phyloP scores from a whole-genome alignment of 2,329 filamentous ascomycete species.

The Daldinia eschscholtzii region DNA sequence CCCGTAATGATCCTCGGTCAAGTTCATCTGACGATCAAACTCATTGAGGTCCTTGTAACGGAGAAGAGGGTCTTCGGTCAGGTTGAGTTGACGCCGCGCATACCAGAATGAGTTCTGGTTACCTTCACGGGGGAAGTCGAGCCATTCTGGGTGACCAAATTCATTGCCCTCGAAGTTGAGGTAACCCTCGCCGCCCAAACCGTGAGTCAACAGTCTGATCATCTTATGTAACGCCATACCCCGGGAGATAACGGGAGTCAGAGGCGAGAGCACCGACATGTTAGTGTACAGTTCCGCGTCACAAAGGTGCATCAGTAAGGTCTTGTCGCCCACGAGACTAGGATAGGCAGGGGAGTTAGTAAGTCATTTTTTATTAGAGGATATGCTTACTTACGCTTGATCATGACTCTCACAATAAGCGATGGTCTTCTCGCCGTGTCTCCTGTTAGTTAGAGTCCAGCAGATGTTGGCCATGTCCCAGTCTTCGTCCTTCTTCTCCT shows the following conservation, averaged over 20 bases:
- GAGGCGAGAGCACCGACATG: conserved; percentile 88
- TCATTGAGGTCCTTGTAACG: conserved; percentile 93
- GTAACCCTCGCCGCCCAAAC: conserved; percentile 93
- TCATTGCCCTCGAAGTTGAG: conserved; percentile 99
- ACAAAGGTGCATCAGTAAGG: conserved; percentile 97
- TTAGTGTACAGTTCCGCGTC: conserved; percentile 98
- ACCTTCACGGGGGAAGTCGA: conserved; percentile 95
- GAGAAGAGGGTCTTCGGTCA: conserved; percentile 86
- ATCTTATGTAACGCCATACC: conserved; percentile 96
- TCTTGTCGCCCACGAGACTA: conserved; percentile 95
- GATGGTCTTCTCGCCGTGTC: conserved; percentile 97
- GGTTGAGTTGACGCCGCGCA: conserved; percentile 91
- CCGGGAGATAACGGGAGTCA: conserved; percentile 89
- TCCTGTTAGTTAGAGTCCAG: conserved; percentile 90
- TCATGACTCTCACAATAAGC: conserved; percentile 98
- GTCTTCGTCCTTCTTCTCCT: conserved; percentile 89
- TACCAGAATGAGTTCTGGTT: conserved; percentile 97
- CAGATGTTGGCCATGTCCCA: conserved; percentile 91
- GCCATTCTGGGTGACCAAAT: conserved; percentile 98
- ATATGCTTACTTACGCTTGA: conserved; percentile 79
- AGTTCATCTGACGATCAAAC: conserved; percentile 94
- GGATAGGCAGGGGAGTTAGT: conserved; percentile 41
- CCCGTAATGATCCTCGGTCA: conserved; percentile 86
- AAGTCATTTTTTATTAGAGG: background rate
- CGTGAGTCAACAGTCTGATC: conserved; percentile 93